Base-by-base conservation (phyloP, 306 rosid genomes). In the Castanospermum australe region DNA sequence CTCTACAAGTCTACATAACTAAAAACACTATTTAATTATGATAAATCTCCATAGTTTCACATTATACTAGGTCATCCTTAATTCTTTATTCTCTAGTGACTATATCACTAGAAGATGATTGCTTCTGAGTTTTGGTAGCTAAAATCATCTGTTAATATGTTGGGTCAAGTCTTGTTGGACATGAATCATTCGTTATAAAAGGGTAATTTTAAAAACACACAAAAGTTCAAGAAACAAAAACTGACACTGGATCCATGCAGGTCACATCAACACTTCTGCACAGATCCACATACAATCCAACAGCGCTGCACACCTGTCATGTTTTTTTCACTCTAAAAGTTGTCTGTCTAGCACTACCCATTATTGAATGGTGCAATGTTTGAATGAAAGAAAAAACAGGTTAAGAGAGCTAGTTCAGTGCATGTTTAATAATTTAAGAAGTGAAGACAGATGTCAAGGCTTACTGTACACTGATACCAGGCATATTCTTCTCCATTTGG, bases 401-500 rank as follows among this genome's bases (percentile, higher is more conserved):
- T 9, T 39, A 42, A 76, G 62, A 77, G 5, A 57, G 21, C 48
- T 28, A 17, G 25, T 39, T 25, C n/a, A 52, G 57, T 4, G 55
- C 17, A 28, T 25, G 72, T 48, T 77, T 30, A 41, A 44, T 48
- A 73, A 42, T 1, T 5, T 74, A 24, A 41, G 3, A 25, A 68
- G 75, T 35, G 60, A 67, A 73, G 65, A 74, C 42, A 80, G 79
- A 15, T 41, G 81, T 61, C 14, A 70, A 68, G 17, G 63, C 95
- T 90, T 86, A 95, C 99, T 45, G 98, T 91, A 42, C 98, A 95
- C 85, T 95, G 99, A 69, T 95, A 95, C 99, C 99, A 95, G 8
- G 96, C 99, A 84, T 87, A 91, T 80, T 91, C 92, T 83, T 95
- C 97, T 64, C 96, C 98, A 60, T 95, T 90, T 62, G 98, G 97